Evolutionary conservation across 306 rosid genomes (phyloP), one percentile per base, ranked within the genome.

Genomic region (Ziziphus jujuba): DNA sequence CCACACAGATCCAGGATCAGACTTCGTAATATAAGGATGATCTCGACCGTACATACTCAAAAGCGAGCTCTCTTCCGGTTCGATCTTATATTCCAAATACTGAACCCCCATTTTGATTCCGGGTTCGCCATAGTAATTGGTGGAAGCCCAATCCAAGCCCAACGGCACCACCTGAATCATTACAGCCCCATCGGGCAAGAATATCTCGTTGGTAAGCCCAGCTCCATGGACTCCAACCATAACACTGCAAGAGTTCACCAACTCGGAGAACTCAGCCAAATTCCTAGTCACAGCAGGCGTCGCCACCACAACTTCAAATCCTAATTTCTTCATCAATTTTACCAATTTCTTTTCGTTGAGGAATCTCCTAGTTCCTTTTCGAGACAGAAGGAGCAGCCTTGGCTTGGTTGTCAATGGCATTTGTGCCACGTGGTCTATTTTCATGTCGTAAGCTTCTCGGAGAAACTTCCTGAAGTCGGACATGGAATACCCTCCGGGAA

Each of bases 401-500:
- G 61, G 72, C n/a, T 65, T 73, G 24, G 17, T 25, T 36, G 14
- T 16, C 54, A 7, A 0, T 36, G 43, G 43, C 6, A 36, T 6
- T 36, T 6, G 43, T 20, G 6, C 43, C 9, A 36, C 43, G 9
- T 36, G 6, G 1, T 2, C 43, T 0, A 36, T 22, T 52, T 63
- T 68, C 60, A 80, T 52, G 24, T 51, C 57, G n/a, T 67, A 79
- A 15, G 74, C 36, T 25, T 67, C 64, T 52, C 75, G 56, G 5
- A 80, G 73, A 65, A 75, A 80, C 0, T 68, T 67, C 75, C 50
- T 58, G 55, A 75, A 80, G 21, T 71, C 80, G 13, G 31, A 23
- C 75, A 71, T 66, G 25, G 74, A 61, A 67, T 75, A 71, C 12
- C 77, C 80, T 61, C 72, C 75, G 0, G 81, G 78, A 56, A 71